Percentiles rank a stretch among this genome's conserved stretches.
phyloP scores from a whole-genome alignment of 2,329 filamentous ascomycete species.

The Penicillium glabrum region DNA sequence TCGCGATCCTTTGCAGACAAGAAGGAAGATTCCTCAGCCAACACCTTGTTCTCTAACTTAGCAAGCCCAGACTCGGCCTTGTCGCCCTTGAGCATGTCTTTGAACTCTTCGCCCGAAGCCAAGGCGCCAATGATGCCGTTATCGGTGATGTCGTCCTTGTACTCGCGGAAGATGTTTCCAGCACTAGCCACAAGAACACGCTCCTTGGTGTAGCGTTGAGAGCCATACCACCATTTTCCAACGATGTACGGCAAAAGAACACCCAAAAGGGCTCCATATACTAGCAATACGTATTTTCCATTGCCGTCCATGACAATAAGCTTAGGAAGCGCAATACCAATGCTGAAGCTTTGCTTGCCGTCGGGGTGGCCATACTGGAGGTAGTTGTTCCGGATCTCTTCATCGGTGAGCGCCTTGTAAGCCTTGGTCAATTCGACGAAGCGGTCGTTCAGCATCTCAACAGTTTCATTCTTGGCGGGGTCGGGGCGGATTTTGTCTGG shows the following conservation, averaged over 20 bases:
- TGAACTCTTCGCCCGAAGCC: constrained; percentile 84
- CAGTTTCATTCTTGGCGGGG: constrained; percentile 81
- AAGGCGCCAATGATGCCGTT: constrained; percentile 77
- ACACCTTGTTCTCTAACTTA: constrained; percentile 78
- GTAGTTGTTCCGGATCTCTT: constrained; percentile 96
- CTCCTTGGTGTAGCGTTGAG: constrained; percentile 88
- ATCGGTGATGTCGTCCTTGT: constrained; percentile 78
- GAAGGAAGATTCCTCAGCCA: constrained; percentile 59
- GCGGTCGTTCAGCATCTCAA: constrained; percentile 77
- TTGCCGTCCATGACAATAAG: constrained; percentile 91
- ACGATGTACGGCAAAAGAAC: constrained; percentile 90
- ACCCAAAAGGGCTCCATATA: constrained; percentile 85
- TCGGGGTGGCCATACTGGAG: constrained; percentile 95
- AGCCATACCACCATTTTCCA: constrained; percentile 98
- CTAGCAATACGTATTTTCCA: constrained; percentile 88
- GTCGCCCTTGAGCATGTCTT: constrained; percentile 70
- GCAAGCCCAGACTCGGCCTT: constrained; percentile 78
- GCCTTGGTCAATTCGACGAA: constrained; percentile 97
- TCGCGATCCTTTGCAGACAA: constrained; percentile 73
- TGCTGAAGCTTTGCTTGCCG: constrained; percentile 97
- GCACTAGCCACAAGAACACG: constrained; percentile 90
- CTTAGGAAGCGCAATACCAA: constrained; percentile 91
- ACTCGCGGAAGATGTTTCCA: constrained; percentile 91
- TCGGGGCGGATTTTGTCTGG: constrained; percentile 91
- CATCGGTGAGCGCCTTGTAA: constrained; percentile 96